phyloP scores from a whole-genome alignment of 2,329 filamentous ascomycete genomes.

The Monosporascus ibericus region DNA sequence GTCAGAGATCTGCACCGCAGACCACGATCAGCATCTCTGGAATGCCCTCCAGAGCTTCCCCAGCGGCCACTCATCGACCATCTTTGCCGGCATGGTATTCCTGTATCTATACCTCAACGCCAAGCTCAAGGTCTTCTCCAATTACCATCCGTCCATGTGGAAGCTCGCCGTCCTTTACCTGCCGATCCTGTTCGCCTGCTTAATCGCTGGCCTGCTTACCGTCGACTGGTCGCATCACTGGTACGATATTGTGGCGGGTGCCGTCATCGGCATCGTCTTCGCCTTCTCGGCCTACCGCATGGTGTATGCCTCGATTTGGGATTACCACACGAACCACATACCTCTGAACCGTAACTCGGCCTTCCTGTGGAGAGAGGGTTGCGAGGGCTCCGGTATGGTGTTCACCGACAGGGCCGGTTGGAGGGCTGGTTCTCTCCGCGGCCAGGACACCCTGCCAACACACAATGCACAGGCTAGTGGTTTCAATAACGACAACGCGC shows the following conservation, averaged over 20 bases:
- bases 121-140: conserved; percentile 64
- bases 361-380: conserved; percentile 23
- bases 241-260: conserved; percentile 63
- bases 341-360: conserved; percentile 42
- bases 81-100: conserved; percentile 58
- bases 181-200: conserved; percentile 53
- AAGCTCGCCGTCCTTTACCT: conserved; percentile 53
- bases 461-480: neutral
- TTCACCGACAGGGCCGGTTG: conserved; percentile 22
- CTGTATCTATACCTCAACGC: conserved; percentile 64
- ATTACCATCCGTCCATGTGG: conserved; percentile 62
- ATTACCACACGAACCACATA: conserved; percentile 64
- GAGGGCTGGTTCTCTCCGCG: conserved; percentile 1
- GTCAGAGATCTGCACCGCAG: conserved; percentile 52
- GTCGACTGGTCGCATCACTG: conserved; percentile 64
- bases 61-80: conserved; percentile 60
- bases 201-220: conserved; percentile 56
- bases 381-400: conserved; percentile 14
- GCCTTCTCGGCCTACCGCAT: conserved; percentile 60
- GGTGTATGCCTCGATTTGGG: conserved; percentile 62
- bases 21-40: conserved; percentile 48
- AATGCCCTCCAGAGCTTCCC: conserved; percentile 61
- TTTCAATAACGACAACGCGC: neutral
- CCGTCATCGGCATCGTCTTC: conserved; percentile 55
- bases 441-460: neutral